These are phyloP conservation scores for Handroanthus guayacan DNA, from an alignment of 257 asterid species.

Conservation along the genomic window DNA sequence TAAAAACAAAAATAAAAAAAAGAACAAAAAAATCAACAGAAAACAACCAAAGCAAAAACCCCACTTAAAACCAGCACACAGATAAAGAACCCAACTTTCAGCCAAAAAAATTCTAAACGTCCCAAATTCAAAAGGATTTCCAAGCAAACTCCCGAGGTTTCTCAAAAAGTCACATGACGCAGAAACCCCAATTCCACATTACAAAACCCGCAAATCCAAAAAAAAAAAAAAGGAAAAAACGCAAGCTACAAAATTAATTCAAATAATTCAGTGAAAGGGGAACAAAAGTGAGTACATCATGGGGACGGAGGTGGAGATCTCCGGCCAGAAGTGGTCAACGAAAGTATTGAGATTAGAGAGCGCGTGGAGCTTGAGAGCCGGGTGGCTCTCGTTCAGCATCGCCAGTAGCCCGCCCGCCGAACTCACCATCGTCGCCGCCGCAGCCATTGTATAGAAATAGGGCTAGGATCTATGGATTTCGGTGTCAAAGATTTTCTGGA, in stretches of 20 bases:
- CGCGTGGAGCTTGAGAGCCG: conserved; percentile 84
- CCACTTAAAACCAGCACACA: no score
- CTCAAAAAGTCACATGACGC: conserved; percentile 4
- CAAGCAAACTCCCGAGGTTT: background rate
- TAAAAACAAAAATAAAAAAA: no score
- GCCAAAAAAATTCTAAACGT: background rate
- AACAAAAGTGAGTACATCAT: conserved; percentile 53
- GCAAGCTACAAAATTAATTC: background rate
- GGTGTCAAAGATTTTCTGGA: no score
- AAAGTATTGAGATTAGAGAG: conserved; percentile 79
- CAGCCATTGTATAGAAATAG: conserved; percentile 41
- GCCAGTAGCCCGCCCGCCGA: conserved; percentile 93
- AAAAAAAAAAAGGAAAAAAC: background rate
- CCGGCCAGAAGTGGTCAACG: conserved; percentile 90
- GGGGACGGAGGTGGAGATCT: conserved; percentile 88
- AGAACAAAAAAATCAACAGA: no score
- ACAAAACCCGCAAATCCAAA: no score
- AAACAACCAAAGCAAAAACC: no score
- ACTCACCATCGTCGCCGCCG: conserved; percentile 83
- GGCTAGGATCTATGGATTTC: no score
- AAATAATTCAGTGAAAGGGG: no score
- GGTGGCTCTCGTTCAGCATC: conserved; percentile 86
- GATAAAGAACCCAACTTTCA: no score
- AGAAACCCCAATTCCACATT: background rate
- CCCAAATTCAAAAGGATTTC: conserved; percentile 4